Evolutionary conservation across 2,329 filamentous ascomycete genomes (phyloP).

Genomic region (Colletotrichum cereale): DNA sequence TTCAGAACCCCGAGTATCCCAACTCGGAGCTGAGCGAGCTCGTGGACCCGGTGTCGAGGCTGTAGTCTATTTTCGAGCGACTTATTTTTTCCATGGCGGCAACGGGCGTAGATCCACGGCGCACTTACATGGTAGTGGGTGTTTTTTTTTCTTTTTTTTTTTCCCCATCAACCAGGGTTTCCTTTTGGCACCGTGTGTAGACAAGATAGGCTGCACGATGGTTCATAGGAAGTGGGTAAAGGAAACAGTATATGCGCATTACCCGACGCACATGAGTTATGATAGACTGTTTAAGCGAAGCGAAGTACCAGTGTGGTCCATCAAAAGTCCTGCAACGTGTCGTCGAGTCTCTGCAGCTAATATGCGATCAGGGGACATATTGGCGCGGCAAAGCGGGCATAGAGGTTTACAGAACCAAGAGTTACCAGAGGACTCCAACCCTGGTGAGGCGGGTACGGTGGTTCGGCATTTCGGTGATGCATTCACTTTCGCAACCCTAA

Average conservation of each 20-base stretch:
- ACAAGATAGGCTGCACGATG: not conserved
- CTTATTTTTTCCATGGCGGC: not conserved
- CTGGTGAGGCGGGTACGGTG: not conserved
- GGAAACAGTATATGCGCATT: not conserved
- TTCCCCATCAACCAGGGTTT: not conserved
- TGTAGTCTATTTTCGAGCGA: conserved; percentile 42
- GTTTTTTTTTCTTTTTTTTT: too few species aligned
- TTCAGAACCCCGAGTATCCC: conserved; percentile 67
- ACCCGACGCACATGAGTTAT: not conserved
- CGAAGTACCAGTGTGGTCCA: too few species aligned
- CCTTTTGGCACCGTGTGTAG: not conserved
- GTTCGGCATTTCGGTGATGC: not conserved
- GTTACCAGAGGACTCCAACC: too few species aligned
- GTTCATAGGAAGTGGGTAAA: conserved; percentile 4
- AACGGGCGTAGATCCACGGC: not conserved
- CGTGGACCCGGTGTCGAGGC: conserved; percentile 47
- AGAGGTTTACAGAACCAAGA: not conserved
- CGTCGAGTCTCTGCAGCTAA: not conserved
- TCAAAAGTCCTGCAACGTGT: not conserved
- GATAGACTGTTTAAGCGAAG: not conserved
- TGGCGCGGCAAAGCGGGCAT: not conserved
- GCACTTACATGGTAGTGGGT: not conserved
- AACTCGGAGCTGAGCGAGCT: conserved; percentile 69
- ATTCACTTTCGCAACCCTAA: not conserved
- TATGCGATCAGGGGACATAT: not conserved